These are phyloP conservation scores for Nymphaea thermarum DNA, from an alignment of 164 flowering plant genomes.

Conservation along the genomic window DNA sequence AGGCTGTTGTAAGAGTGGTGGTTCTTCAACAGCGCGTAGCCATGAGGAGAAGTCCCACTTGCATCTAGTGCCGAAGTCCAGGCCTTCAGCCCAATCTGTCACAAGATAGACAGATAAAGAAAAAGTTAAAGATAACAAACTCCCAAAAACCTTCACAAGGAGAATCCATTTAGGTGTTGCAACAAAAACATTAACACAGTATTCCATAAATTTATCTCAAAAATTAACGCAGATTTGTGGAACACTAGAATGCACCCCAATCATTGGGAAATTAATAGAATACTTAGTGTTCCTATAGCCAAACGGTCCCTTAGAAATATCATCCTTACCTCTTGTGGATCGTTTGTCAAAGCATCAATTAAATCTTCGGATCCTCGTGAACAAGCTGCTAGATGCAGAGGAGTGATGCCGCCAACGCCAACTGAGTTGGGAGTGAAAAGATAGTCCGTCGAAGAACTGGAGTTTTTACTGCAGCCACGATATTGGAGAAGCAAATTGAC, in stretches of 20 bases:
- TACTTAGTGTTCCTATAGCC: too few relatives aligned
- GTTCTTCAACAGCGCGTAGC: constrained; percentile 57
- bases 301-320: too few relatives aligned
- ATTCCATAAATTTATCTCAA: too few relatives aligned
- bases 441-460: constrained; percentile 24
- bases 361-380: constrained; percentile 44
- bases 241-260: too few relatives aligned
- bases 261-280: too few relatives aligned
- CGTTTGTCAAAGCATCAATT: constrained; percentile 68
- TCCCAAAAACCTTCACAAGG: not conserved
- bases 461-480: constrained; percentile 12
- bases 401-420: constrained; percentile 79
- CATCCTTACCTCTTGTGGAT: constrained; percentile 55
- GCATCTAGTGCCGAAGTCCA: constrained; percentile 64
- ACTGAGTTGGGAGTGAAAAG: constrained; percentile 54
- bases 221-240: too few relatives aligned
- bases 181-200: too few relatives aligned
- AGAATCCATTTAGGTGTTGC: too few relatives aligned
- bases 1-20: constrained; percentile 55
- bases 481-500: constrained; percentile 61
- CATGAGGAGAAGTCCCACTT: constrained; percentile 61
- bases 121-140: not conserved
- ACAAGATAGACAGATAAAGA: not conserved
- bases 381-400: constrained; percentile 84
- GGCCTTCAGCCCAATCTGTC: constrained; percentile 58